These are phyloP conservation scores for Rhododendron mucronatum DNA, from an alignment of 148 eudicot genomes.

Conservation along the genomic window DNA sequence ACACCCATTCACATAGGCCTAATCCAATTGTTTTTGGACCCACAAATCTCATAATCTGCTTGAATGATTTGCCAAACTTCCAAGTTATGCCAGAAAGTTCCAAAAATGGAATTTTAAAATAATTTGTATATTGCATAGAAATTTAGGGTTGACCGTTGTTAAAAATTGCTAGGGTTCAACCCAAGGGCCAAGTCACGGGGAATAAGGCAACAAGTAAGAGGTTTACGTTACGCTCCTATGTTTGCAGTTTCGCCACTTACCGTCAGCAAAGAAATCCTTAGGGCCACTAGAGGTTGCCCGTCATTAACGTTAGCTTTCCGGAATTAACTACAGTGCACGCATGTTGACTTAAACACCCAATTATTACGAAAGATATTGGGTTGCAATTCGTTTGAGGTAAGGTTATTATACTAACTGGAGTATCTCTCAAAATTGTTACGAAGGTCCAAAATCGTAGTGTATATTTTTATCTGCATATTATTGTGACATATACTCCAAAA, in stretches of 20 bases:
- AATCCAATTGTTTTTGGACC: not conserved
- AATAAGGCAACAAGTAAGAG: not conserved
- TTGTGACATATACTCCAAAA: too few relatives aligned
- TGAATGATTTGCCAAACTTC: not conserved
- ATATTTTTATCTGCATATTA: too few relatives aligned
- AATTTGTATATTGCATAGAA: not conserved
- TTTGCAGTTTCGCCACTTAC: not conserved
- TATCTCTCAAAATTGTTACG: too few relatives aligned
- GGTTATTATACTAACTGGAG: too few relatives aligned
- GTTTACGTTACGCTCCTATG: not conserved
- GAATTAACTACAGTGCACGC: too few relatives aligned
- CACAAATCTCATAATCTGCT: not conserved
- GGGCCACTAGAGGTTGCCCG: not conserved
- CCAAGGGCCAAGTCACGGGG: not conserved
- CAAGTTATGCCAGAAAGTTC: not conserved
- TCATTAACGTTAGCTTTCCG: not conserved
- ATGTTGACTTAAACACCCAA: too few relatives aligned
- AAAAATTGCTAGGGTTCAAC: not conserved
- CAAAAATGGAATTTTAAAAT: not conserved
- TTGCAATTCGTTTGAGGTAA: too few relatives aligned
- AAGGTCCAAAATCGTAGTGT: too few relatives aligned
- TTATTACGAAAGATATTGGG: too few relatives aligned
- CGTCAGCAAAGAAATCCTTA: not conserved
- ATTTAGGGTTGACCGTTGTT: not conserved
- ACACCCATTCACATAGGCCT: not conserved